Evolutionary conservation across 2,329 filamentous ascomycete species (phyloP), one percentile per base, ranked within the genome.

Genomic region (Fusarium napiforme): DNA sequence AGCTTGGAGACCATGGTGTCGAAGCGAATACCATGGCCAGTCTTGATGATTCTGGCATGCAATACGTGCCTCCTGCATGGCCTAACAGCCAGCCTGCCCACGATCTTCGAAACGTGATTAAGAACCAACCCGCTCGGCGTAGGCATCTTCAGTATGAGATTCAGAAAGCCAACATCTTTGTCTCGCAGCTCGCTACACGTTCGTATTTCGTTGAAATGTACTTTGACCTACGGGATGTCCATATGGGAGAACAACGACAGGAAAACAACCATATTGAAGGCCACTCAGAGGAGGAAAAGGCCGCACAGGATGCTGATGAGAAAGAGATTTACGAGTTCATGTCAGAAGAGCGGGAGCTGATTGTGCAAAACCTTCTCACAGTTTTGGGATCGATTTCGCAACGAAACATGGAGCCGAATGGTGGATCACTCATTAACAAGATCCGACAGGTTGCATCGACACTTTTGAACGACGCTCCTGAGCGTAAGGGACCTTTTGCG

Each of bases 121-220:
- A 85, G 60, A 81, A 83, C 26, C 83, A 89, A 32, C 85, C 87
- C 3, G 79, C 83, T 32, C 84, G 85, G 6, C 86, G 89, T 5
- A 86, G 89, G 3, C 84, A 87, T 62, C 80, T 95, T 9, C 93
- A 96, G 79, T 94, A 92, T 74, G 95, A 97, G 82, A 96, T 97
- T 36, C 94, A 97, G 80, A 97, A 97, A 80, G 93, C 94, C 11
- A 97, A 97, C 80, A 93, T 97, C 43, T 94, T 96, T 78, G 90
- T 92, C 5, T 96, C 92, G 10, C 92, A 95, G 77, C 85, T 97
- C 15, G 91, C 92, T 5, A 97, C 94, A 0, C 88, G 95, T 30
- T 96, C 93, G 0, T 95, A 94, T 79, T 90, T 96, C 64, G 93
- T 97, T 1, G 94, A 97, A 80, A 92, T 95, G 72, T 97, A 96